phyloP scores from a whole-genome alignment of 805 yeast species.

The Zygosaccharomyces pseudorouxii region DNA sequence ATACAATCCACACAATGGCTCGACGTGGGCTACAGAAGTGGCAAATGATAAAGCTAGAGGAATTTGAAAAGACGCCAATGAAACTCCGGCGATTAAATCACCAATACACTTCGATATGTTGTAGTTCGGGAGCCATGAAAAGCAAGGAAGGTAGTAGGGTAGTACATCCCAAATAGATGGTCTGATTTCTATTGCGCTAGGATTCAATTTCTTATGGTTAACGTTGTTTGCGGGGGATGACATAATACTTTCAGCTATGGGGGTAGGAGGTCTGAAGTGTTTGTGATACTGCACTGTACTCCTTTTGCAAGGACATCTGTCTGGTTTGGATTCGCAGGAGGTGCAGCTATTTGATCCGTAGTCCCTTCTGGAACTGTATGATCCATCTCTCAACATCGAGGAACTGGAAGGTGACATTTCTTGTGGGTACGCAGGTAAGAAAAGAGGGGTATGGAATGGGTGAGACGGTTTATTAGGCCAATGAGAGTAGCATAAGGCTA shows the following conservation, averaged over 20 bases:
- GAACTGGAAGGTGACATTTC: slow-evolving; percentile 2
- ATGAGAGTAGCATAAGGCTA: not conserved
- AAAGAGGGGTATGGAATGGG: not conserved
- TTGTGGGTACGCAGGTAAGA: not conserved
- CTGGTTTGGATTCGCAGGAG: not conserved
- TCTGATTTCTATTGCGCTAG: slow-evolving; percentile 5
- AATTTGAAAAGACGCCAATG: slow-evolving; percentile 86
- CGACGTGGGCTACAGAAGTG: slow-evolving; percentile 76
- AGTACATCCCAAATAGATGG: slow-evolving; percentile 29
- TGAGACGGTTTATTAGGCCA: not conserved
- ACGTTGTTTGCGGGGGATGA: slow-evolving; percentile 1
- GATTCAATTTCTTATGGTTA: slow-evolving; percentile 10
- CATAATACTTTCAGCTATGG: not conserved
- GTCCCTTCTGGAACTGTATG: not conserved
- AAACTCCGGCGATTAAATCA: slow-evolving; percentile 78
- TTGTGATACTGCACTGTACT: not conserved
- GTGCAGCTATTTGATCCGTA: slow-evolving; percentile 1
- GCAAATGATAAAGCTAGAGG: slow-evolving; percentile 76
- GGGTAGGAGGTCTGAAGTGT: not conserved
- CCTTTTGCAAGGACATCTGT: not conserved
- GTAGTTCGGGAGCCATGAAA: slow-evolving; percentile 62
- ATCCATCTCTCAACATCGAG: not conserved
- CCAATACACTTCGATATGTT: slow-evolving; percentile 38
- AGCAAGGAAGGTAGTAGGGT: slow-evolving; percentile 64
- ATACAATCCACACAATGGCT: slow-evolving; percentile 73